Conservation (phyloP, 257 asterid genomes). For the Coffea canephora region DNA sequence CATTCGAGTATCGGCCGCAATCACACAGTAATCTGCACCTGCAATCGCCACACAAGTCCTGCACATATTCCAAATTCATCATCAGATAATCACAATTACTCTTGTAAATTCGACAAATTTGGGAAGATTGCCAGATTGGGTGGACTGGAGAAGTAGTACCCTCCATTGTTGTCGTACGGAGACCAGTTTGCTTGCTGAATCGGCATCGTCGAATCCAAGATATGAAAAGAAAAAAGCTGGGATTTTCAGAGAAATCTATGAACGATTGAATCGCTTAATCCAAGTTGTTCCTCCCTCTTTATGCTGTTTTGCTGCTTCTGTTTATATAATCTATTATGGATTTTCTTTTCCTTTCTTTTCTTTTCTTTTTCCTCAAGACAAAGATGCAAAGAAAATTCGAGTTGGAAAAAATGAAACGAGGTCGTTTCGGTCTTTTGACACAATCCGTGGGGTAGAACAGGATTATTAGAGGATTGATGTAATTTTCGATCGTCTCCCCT, state of each 20-base stretch:
- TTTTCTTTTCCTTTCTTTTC: slow-evolving; percentile 2
- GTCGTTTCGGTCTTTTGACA: neutral
- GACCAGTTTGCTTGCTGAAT: slow-evolving; percentile 87
- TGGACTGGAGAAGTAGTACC: slow-evolving; percentile 35
- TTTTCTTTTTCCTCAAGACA: slow-evolving; percentile 24
- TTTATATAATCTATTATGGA: neutral
- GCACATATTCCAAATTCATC: slow-evolving; percentile 16
- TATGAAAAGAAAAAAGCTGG: neutral
- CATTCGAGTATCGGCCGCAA: slow-evolving; percentile 94
- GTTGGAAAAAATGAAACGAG: neutral
- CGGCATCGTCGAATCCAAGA: slow-evolving; percentile 42
- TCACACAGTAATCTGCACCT: slow-evolving; percentile 90
- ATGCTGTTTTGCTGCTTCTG: too few relatives aligned
- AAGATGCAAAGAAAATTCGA: neutral
- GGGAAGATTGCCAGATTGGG: neutral
- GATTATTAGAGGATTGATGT: too few relatives aligned
- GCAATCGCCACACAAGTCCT: slow-evolving; percentile 95
- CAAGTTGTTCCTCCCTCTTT: neutral
- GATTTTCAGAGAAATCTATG: neutral
- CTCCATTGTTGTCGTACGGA: slow-evolving; percentile 98
- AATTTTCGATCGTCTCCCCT: too few relatives aligned
- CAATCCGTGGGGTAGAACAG: too few relatives aligned
- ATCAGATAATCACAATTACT: neutral
- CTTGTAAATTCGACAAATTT: too few relatives aligned
- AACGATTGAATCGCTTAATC: neutral